Base-by-base conservation (phyloP, 2,329 filamentous ascomycete species). In the Fusarium sp. region DNA sequence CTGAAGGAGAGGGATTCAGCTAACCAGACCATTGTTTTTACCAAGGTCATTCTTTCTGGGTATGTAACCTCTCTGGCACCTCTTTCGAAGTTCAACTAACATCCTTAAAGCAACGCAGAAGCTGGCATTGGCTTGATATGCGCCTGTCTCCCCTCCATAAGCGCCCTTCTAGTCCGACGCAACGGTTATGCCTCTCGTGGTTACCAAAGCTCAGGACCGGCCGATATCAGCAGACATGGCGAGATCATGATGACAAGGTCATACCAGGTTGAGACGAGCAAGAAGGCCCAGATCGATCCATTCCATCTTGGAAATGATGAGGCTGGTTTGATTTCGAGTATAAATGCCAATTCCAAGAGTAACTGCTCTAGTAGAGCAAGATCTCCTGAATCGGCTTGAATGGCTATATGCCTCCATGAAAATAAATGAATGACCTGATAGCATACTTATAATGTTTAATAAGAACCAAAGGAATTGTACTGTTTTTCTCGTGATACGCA, bases 241-340 rank as follows among this genome's bases (percentile, higher is more conserved):
- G 75, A 77, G n/a, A 79, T 79, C 8, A 70, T 77, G 51, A 22
- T 79, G 63, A 78, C 77, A 8, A 70, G 74, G 5, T 75, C 77
- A 9, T 77, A 74, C 30, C 73, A 76, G 3, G 70, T 78, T 45
- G 72, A 77, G 27, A 68, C 69, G 4, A 68, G 66, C 16, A 68
- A 76, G n/a, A 42, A 55, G 1, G n/a, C 34, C 2, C 63, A 53
- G 10, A 53, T 57, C 0, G 58, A 66, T 15, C 60, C 54, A 4
- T 69, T 59, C 15, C 67, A 74, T 12, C 22, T 71, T 30, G 72
- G 68, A 0, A 66, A 73, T 11, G 75, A 77, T 22, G 66, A 77
- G n/a, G 46, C 70, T 14, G 76, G 70, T 5, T 42, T 77, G 20
- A 67, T 70, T 6, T 58, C 67, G 1, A 58, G 67, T 9, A 62